phyloP scores from a whole-genome alignment of 352 stramenopile species.

The Pythium utonaiense region DNA sequence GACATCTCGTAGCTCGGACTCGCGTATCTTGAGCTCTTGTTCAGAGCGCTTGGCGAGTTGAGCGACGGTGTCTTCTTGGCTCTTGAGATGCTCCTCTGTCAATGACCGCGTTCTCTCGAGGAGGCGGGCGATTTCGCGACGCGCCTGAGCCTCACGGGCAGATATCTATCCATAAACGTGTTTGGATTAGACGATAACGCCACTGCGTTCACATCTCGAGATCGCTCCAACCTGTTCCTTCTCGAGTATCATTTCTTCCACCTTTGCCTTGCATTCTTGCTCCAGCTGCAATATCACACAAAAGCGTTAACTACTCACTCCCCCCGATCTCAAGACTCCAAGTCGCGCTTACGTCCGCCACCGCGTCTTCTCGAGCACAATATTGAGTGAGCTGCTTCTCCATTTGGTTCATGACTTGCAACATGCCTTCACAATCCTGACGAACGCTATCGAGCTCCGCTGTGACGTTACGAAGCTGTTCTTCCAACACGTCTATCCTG shows the following conservation, averaged over 20 bases:
- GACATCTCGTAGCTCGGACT: slow-evolving; percentile 49
- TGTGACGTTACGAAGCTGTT: slow-evolving; percentile 32
- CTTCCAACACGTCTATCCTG: slow-evolving; percentile 47
- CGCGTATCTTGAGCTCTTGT: slow-evolving; percentile 36
- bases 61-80: slow-evolving; percentile 37
- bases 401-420: slow-evolving; percentile 80
- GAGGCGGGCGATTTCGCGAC: slow-evolving; percentile 66
- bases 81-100: slow-evolving; percentile 46
- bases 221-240: slow-evolving; percentile 58
- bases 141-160: slow-evolving; percentile 57
- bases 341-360: slow-evolving; percentile 45
- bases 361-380: slow-evolving; percentile 62
- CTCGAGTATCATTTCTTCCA: slow-evolving; percentile 67
- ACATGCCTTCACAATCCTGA: slow-evolving; percentile 80
- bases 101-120: slow-evolving; percentile 51
- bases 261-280: slow-evolving; percentile 59
- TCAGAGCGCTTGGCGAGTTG: slow-evolving; percentile 35
- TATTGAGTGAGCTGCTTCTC: slow-evolving; percentile 83
- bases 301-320: too few species aligned
- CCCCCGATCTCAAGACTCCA: too few species aligned
- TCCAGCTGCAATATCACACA: slow-evolving; percentile 41
- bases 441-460: slow-evolving; percentile 62
- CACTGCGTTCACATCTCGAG: background rate
- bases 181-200: background rate
- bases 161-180: slow-evolving; percentile 31